Evolutionary conservation across 1,139 yeast species (phyloP).

Genomic region (Suhomyces choctaworum): DNA sequence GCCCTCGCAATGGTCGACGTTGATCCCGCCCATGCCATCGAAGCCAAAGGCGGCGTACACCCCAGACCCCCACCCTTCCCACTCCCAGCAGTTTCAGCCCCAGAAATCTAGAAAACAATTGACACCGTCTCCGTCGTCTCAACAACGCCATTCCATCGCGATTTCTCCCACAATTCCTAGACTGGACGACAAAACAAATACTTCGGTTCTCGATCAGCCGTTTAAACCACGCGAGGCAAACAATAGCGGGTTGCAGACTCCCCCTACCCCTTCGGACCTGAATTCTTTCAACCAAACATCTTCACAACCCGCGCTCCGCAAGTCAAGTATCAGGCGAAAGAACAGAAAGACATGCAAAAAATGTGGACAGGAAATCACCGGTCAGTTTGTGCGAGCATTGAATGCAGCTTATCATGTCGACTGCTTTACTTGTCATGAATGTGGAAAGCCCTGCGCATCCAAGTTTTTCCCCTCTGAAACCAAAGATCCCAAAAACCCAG

Average conservation of each 20-base stretch:
- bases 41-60: conserved; percentile 14
- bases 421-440: conserved; percentile 83
- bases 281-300: conserved; percentile 12
- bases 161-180: conserved; percentile 17
- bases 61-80: conserved; percentile 5
- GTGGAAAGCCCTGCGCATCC: conserved; percentile 72
- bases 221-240: not conserved
- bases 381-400: conserved; percentile 85
- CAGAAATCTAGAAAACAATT: conserved; percentile 1
- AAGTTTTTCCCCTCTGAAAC: conserved; percentile 65
- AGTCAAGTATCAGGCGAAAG: conserved; percentile 23
- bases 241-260: conserved; percentile 2
- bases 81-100: not conserved
- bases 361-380: conserved; percentile 68
- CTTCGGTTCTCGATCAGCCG: conserved; percentile 1
- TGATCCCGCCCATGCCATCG: conserved; percentile 32
- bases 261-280: conserved; percentile 11
- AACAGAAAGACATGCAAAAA: conserved; percentile 52
- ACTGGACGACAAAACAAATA: conserved; percentile 4
- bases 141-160: conserved; percentile 22
- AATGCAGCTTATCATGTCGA: conserved; percentile 79
- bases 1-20: conserved; percentile 24
- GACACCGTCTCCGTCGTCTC: conserved; percentile 4
- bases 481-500: conserved; percentile 32
- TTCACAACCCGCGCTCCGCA: conserved; percentile 4